A percentile compares a stretch with the other conserved stretches of the same genome.
Conservation (phyloP, 1,284 basidiomycete species). For the Ceratobasidium sp. region DNA sequence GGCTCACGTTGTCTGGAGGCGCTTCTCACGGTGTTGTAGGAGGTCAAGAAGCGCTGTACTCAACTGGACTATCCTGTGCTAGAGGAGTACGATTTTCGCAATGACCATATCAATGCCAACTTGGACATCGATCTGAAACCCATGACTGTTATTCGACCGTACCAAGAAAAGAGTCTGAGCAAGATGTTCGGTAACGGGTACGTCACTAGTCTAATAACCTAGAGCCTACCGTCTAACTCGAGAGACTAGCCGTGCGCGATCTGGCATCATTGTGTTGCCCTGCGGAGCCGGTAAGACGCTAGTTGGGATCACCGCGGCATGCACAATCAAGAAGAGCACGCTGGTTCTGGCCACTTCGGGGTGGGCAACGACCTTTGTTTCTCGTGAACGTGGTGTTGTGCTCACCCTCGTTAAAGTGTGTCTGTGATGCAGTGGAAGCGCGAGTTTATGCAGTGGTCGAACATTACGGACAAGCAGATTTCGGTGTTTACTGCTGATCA, state of each 20-base stretch:
- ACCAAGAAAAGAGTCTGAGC: slow-evolving; percentile 95
- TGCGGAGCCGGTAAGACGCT: slow-evolving; percentile 99
- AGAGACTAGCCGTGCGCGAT: slow-evolving; percentile 85
- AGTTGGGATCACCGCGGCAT: slow-evolving; percentile 98
- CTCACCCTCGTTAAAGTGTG: slow-evolving; percentile 66
- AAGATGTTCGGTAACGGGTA: slow-evolving; percentile 99
- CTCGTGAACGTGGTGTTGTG: slow-evolving; percentile 44
- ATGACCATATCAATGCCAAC: slow-evolving; percentile 93
- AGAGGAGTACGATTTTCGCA: slow-evolving; percentile 97
- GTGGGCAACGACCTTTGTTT: slow-evolving; percentile 61
- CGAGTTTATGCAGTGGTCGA: slow-evolving; percentile 97
- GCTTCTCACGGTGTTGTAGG: slow-evolving; percentile 59
- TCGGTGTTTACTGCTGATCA: slow-evolving; percentile 96
- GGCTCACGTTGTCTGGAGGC: neutral
- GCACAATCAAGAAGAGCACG: slow-evolving; percentile 99
- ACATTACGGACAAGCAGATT: slow-evolving; percentile 93
- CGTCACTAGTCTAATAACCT: slow-evolving; percentile 48
- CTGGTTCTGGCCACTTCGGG: slow-evolving; percentile 97
- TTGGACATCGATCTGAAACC: slow-evolving; percentile 97
- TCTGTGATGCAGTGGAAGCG: slow-evolving; percentile 98
- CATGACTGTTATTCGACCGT: slow-evolving; percentile 93
- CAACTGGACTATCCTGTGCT: slow-evolving; percentile 96
- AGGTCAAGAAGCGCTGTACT: slow-evolving; percentile 92
- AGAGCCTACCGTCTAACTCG: slow-evolving; percentile 26
- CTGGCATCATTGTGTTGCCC: slow-evolving; percentile 97